Evolutionary conservation across 2,329 filamentous ascomycete genomes (phyloP).

Genomic region (Exophiala phaeomuriformis): DNA sequence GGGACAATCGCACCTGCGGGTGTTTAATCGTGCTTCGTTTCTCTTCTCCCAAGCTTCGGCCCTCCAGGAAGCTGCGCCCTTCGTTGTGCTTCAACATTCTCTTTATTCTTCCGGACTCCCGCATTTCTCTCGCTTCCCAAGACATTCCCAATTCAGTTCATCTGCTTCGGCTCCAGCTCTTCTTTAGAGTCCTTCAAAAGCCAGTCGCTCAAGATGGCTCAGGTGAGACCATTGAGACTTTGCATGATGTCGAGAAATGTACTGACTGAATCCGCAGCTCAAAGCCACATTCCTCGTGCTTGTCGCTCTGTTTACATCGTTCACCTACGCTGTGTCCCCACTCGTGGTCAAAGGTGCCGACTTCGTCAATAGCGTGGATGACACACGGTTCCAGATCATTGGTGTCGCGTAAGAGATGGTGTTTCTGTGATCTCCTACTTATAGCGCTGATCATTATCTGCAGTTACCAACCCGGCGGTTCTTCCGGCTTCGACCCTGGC

Average conservation of each 20-base stretch:
- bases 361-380: conserved; percentile 53
- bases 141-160: conserved; percentile 1
- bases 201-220: conserved; percentile 15
- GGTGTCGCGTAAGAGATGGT: conserved; percentile 49
- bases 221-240: conserved; percentile 5
- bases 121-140: conserved; percentile 4
- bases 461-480: conserved; percentile 57
- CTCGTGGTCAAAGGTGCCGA: conserved; percentile 53
- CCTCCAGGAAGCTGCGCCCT: conserved; percentile 10
- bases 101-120: conserved; percentile 1
- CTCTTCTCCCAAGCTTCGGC: conserved; percentile 5
- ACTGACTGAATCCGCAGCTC: conserved; percentile 19
- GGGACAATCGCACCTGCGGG: conserved; percentile 15
- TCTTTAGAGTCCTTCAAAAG: background rate
- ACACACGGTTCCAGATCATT: conserved; percentile 54
- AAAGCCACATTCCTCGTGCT: conserved; percentile 28
- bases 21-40: conserved; percentile 10
- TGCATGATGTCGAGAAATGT: background rate
- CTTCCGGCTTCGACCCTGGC: conserved; percentile 49
- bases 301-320: conserved; percentile 38
- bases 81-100: conserved; percentile 2
- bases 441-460: conserved; percentile 13
- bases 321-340: conserved; percentile 48
- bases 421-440: background rate
- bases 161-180: conserved; percentile 5